A percentile compares a stretch with the other conserved stretches of the same genome.
Conservation (phyloP, 2,329 filamentous ascomycete genomes). For the Hymenoscyphus occultus region DNA sequence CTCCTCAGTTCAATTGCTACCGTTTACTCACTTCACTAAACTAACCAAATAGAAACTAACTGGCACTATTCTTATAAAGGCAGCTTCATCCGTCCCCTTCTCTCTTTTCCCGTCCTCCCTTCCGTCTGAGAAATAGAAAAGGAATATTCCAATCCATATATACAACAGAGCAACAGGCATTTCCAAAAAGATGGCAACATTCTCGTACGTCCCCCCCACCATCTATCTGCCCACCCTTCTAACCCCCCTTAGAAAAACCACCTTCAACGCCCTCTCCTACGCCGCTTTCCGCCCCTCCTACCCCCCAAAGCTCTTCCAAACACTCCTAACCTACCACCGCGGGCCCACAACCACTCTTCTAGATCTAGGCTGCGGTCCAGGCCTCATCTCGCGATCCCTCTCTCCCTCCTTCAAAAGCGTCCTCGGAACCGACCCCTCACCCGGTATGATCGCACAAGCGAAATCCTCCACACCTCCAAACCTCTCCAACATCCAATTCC, state of each 20-base stretch:
- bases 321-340: conserved; percentile 53
- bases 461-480: conserved; percentile 38
- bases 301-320: conserved; percentile 51
- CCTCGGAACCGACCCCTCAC: conserved; percentile 55
- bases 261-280: conserved; percentile 56
- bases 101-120: background rate
- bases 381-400: conserved; percentile 53
- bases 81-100: background rate
- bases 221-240: conserved; percentile 10
- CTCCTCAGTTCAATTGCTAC: background rate
- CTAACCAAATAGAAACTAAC: background rate
- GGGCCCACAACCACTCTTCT: conserved; percentile 40
- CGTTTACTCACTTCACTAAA: background rate
- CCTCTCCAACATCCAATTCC: conserved; percentile 47
- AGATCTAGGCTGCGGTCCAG: conserved; percentile 64
- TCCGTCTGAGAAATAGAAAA: too few species aligned
- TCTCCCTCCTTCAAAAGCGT: conserved; percentile 50
- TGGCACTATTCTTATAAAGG: background rate
- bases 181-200: conserved; percentile 44
- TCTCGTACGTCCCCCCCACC: conserved; percentile 42
- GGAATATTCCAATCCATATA: background rate
- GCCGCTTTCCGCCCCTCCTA: conserved; percentile 60
- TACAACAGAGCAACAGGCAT: background rate
- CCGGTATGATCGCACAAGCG: conserved; percentile 55
- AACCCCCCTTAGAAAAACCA: conserved; percentile 45